Evolutionary conservation across 73 alveolate genomes (phyloP).

Genomic region (Paramecium caudatum): DNA sequence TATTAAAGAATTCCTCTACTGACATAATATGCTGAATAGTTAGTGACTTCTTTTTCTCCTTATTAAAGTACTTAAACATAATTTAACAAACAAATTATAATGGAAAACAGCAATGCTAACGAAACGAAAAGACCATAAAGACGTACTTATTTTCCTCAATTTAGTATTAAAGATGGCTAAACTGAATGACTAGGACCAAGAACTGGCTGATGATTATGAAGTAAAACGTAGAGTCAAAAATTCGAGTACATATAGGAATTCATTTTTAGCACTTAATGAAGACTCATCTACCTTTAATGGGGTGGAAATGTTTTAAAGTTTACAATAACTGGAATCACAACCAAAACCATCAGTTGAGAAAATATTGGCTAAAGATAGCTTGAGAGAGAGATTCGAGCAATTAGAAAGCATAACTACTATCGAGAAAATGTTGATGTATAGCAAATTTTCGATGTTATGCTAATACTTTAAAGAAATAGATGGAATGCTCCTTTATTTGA

Average conservation of each 20-base stretch:
- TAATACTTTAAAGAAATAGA: constrained; percentile 37
- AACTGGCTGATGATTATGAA: not conserved
- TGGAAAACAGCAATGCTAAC: not conserved
- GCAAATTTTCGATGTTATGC: constrained; percentile 3
- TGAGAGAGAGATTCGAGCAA: constrained; percentile 20
- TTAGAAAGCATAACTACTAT: not conserved
- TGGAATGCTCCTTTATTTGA: constrained; percentile 26
- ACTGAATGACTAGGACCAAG: not conserved
- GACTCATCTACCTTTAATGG: constrained; percentile 47
- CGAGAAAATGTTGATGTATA: constrained; percentile 37
- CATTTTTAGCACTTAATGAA: not conserved
- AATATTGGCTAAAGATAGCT: not conserved
- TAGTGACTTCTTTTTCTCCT: not conserved
- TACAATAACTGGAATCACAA: not conserved
- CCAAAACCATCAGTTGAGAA: too few relatives aligned
- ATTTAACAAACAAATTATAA: constrained; percentile 6
- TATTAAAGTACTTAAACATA: not conserved
- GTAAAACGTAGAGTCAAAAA: constrained; percentile 35
- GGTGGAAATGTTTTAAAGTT: not conserved
- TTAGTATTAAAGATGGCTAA: constrained; percentile 36
- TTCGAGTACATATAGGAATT: constrained; percentile 18
- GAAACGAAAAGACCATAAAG: constrained; percentile 26
- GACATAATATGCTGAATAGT: not conserved
- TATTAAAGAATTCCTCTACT: not conserved
- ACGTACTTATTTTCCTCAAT: not conserved